These are phyloP conservation scores for Gossypium stocksii DNA, from an alignment of 345 rosid species.

Conservation along the genomic window DNA sequence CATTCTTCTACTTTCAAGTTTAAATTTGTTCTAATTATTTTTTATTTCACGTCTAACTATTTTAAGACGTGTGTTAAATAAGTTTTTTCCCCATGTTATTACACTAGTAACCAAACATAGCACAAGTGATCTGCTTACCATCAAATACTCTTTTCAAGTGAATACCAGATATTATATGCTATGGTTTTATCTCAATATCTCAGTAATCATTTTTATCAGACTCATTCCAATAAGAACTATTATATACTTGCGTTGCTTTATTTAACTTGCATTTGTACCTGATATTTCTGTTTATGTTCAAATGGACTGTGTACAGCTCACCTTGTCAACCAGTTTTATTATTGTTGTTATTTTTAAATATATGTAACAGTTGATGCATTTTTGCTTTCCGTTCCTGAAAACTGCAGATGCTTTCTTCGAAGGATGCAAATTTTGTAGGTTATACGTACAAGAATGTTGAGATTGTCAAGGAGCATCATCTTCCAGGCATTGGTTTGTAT, in stretches of 20 bases:
- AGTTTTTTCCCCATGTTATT: too few relatives aligned
- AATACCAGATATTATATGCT: not conserved
- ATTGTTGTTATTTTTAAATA: not conserved
- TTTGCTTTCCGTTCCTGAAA: not conserved
- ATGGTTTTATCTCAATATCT: not conserved
- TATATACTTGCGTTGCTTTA: not conserved
- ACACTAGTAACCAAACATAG: too few relatives aligned
- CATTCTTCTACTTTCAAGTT: too few relatives aligned
- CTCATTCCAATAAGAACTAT: not conserved
- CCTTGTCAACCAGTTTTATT: not conserved
- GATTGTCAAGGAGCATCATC: conserved; percentile 69
- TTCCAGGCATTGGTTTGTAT: conserved; percentile 68
- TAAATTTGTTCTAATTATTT: too few relatives aligned
- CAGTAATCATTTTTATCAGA: not conserved
- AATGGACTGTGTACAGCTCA: not conserved
- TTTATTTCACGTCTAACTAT: too few relatives aligned
- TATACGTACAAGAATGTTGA: conserved; percentile 79
- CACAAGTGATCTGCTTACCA: not conserved
- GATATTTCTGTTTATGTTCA: not conserved
- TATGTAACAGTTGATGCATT: not conserved
- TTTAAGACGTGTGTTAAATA: too few relatives aligned
- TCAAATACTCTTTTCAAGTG: not conserved
- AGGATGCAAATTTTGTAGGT: conserved; percentile 73
- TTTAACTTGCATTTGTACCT: not conserved
- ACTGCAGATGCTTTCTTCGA: conserved; percentile 71